Percentiles rank a stretch among this genome's conserved stretches.
phyloP scores from a whole-genome alignment of 2,329 filamentous ascomycete genomes.

The Sporothrix humicola region DNA sequence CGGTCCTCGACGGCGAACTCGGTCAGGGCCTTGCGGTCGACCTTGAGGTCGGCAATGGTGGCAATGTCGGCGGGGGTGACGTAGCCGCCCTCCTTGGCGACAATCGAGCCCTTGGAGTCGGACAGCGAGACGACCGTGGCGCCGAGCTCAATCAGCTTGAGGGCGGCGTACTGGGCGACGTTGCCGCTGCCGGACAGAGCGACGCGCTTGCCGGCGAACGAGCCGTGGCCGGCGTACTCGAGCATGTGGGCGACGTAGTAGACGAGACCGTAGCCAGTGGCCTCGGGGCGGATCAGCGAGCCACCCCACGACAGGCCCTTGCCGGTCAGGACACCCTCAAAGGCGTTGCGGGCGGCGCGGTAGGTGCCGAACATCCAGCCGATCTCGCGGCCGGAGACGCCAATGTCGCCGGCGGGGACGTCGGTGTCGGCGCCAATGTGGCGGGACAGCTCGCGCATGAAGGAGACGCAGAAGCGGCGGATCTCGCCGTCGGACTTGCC shows the following conservation, averaged over 20 bases:
- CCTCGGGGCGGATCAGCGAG: slow-evolving; percentile 89
- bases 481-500: slow-evolving; percentile 98
- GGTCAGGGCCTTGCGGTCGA: slow-evolving; percentile 81
- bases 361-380: slow-evolving; percentile 96
- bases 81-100: slow-evolving; percentile 68
- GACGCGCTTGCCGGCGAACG: slow-evolving; percentile 88
- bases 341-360: slow-evolving; percentile 84
- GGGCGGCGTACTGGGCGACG: slow-evolving; percentile 95
- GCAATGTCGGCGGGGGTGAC: slow-evolving; percentile 82
- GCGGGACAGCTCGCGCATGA: slow-evolving; percentile 94
- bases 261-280: slow-evolving; percentile 93
- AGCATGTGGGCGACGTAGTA: slow-evolving; percentile 99
- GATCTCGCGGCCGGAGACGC: slow-evolving; percentile 88
- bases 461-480: slow-evolving; percentile 92
- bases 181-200: slow-evolving; percentile 97
- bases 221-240: slow-evolving; percentile 82
- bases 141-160: slow-evolving; percentile 96
- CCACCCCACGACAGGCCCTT: slow-evolving; percentile 96
- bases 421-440: slow-evolving; percentile 97
- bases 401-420: slow-evolving; percentile 96
- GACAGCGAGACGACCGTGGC: slow-evolving; percentile 91
- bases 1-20: slow-evolving; percentile 67
- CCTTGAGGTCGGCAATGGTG: slow-evolving; percentile 83
- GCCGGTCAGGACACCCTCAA: slow-evolving; percentile 95
- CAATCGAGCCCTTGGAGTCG: slow-evolving; percentile 84